These are phyloP conservation scores for Daldinia caldariorum DNA, from an alignment of 495 filamentous ascomycete species.

Conservation along the genomic window DNA sequence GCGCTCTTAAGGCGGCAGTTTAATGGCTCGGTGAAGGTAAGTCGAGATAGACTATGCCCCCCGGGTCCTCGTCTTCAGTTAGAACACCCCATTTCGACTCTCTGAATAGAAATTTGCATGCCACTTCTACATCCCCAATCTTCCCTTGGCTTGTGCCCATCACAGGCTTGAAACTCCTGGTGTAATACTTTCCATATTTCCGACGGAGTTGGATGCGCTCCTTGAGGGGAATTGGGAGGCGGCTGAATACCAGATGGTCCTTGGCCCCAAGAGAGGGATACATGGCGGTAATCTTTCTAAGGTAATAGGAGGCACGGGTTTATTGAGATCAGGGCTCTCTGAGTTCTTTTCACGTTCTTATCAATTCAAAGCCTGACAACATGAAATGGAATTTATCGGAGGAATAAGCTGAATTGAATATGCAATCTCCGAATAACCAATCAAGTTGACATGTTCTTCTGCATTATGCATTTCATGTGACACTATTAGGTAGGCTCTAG, in stretches of 20 bases:
- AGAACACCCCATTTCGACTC: background rate
- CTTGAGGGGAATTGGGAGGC: background rate
- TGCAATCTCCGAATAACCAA: too few relatives aligned
- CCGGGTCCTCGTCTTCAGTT: background rate
- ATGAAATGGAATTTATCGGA: too few relatives aligned
- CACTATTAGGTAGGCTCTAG: too few relatives aligned
- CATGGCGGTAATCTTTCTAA: too few relatives aligned
- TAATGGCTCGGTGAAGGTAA: background rate
- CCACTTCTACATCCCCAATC: background rate
- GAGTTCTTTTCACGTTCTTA: too few relatives aligned
- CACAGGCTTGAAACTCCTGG: background rate
- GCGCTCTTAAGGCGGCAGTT: background rate
- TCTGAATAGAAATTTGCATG: background rate
- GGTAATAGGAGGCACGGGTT: too few relatives aligned
- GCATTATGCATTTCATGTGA: too few relatives aligned
- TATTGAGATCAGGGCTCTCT: too few relatives aligned
- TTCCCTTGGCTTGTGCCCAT: background rate
- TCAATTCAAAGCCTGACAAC: too few relatives aligned
- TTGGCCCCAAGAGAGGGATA: too few relatives aligned
- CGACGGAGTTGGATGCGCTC: background rate
- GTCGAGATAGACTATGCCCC: background rate
- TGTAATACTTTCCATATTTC: background rate
- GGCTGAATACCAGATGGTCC: background rate
- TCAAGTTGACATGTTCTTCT: too few relatives aligned
- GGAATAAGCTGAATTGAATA: too few relatives aligned